phyloP scores from a whole-genome alignment of 192 early-diverging fungal species.

The Neocallimastix lanati region DNA sequence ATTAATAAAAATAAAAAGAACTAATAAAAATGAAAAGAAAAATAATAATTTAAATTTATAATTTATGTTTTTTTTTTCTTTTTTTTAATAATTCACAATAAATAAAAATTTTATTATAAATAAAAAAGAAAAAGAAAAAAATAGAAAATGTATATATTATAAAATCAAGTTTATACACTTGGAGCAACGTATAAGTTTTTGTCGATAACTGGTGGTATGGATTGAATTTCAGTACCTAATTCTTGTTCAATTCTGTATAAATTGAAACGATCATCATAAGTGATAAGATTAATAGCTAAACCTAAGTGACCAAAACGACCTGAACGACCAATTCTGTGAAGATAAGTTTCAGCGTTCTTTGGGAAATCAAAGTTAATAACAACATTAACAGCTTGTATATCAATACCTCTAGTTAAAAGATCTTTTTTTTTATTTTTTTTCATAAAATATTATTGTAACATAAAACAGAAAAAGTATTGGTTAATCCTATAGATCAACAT shows the following conservation, averaged over 20 bases:
- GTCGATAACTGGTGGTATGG: slow-evolving; percentile 95
- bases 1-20: background rate
- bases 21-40: background rate
- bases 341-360: slow-evolving; percentile 96
- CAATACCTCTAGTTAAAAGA: slow-evolving; percentile 92
- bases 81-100: too few species aligned
- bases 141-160: background rate
- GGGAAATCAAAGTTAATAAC: slow-evolving; percentile 99
- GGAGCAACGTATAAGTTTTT: slow-evolving; percentile 15
- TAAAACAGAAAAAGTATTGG: too few species aligned
- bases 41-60: background rate
- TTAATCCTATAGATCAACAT: too few species aligned
- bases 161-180: background rate
- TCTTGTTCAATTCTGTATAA: slow-evolving; percentile 97
- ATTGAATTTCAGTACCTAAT: slow-evolving; percentile 91
- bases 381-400: slow-evolving; percentile 98
- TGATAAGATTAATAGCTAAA: slow-evolving; percentile 94
- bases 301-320: slow-evolving; percentile 92
- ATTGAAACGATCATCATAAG: slow-evolving; percentile 93
- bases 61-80: background rate
- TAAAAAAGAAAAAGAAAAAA: too few species aligned
- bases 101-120: background rate
- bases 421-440: slow-evolving; percentile 23
- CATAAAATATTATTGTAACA: background rate
- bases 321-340: slow-evolving; percentile 95